A percentile compares a stretch with the other conserved stretches of the same genome.
phyloP scores from a whole-genome alignment of 306 rosid species.

The Ormosia emarginata region DNA sequence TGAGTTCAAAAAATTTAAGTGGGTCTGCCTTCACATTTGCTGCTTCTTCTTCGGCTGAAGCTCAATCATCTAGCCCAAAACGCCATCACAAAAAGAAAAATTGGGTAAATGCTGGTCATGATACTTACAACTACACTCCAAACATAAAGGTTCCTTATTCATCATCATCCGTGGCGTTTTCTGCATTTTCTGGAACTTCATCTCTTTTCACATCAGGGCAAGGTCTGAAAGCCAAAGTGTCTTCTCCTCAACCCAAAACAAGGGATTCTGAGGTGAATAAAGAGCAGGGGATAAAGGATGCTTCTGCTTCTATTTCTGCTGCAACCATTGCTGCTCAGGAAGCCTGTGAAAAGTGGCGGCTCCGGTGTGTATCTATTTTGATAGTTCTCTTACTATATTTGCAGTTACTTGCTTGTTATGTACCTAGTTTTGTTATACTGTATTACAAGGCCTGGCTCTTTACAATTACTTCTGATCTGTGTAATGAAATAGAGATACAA shows the following conservation, averaged over 20 bases:
- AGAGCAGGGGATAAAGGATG: constrained; percentile 43
- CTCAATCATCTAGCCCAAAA: constrained; percentile 59
- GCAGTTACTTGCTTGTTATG: background rate
- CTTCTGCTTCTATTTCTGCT: constrained; percentile 42
- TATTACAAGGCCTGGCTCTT: constrained; percentile 1
- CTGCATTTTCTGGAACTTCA: constrained; percentile 55
- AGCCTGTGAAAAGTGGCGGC: constrained; percentile 92
- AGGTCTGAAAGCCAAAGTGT: constrained; percentile 42
- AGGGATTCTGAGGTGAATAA: constrained; percentile 38
- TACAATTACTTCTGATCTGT: constrained; percentile 11
- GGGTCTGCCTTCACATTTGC: constrained; percentile 73
- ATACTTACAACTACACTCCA: constrained; percentile 37
- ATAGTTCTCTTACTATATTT: constrained; percentile 13
- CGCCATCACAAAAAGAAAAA: constrained; percentile 58
- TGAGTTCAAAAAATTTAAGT: constrained; percentile 44
- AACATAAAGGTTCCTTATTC: constrained; percentile 59
- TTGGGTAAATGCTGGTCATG: constrained; percentile 57
- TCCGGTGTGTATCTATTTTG: constrained; percentile 55
- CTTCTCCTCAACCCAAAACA: constrained; percentile 37
- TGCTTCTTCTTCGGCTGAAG: constrained; percentile 64
- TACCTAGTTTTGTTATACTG: background rate
- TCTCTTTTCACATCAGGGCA: constrained; percentile 41
- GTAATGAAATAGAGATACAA: constrained; percentile 11
- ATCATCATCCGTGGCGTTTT: constrained; percentile 49
- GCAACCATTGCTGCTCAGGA: constrained; percentile 63